Percentiles rank a stretch among this genome's conserved stretches.
These are phyloP conservation scores for Ramalina intermedia DNA, from an alignment of 495 filamentous ascomycete species.

Conservation along the genomic window DNA sequence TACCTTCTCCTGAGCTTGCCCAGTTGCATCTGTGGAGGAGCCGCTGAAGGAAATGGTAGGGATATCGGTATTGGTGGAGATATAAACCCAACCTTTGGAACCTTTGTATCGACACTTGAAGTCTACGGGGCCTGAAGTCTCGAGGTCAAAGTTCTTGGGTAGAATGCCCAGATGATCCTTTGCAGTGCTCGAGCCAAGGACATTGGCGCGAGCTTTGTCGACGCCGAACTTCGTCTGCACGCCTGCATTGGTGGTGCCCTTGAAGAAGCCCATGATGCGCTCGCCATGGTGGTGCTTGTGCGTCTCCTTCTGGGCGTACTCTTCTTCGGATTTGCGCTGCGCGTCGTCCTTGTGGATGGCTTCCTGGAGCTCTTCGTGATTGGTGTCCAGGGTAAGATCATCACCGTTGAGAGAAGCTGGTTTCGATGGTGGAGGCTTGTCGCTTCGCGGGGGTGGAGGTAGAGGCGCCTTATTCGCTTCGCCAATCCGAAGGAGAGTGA, in stretches of 20 bases:
- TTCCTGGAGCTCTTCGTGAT: slow-evolving; percentile 16
- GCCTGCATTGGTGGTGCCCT: slow-evolving; percentile 48
- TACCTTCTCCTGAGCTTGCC: slow-evolving; percentile 12
- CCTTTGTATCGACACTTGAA: slow-evolving; percentile 62
- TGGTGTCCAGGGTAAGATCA: slow-evolving; percentile 15
- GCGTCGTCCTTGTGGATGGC: slow-evolving; percentile 20
- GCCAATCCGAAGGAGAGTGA: slow-evolving; percentile 75
- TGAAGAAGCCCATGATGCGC: slow-evolving; percentile 52
- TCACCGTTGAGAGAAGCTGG: slow-evolving; percentile 23
- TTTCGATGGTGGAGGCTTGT: slow-evolving; percentile 36
- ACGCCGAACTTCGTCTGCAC: slow-evolving; percentile 56
- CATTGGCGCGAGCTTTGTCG: slow-evolving; percentile 51
- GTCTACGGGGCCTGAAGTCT: slow-evolving; percentile 49
- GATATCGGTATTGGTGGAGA: slow-evolving; percentile 44
- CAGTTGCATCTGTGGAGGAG: slow-evolving; percentile 29
- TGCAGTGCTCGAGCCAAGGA: slow-evolving; percentile 46
- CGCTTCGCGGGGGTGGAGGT: slow-evolving; percentile 57
- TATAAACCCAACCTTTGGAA: slow-evolving; percentile 55
- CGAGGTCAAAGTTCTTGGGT: slow-evolving; percentile 28
- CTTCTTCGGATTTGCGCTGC: slow-evolving; percentile 21
- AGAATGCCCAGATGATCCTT: slow-evolving; percentile 60
- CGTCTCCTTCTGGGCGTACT: slow-evolving; percentile 19
- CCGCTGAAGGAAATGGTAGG: slow-evolving; percentile 45
- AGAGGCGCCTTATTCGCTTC: slow-evolving; percentile 72
- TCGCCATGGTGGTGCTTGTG: slow-evolving; percentile 33